Conservation (phyloP, 2,329 filamentous ascomycete species). For the Penicillium oxalicum region DNA sequence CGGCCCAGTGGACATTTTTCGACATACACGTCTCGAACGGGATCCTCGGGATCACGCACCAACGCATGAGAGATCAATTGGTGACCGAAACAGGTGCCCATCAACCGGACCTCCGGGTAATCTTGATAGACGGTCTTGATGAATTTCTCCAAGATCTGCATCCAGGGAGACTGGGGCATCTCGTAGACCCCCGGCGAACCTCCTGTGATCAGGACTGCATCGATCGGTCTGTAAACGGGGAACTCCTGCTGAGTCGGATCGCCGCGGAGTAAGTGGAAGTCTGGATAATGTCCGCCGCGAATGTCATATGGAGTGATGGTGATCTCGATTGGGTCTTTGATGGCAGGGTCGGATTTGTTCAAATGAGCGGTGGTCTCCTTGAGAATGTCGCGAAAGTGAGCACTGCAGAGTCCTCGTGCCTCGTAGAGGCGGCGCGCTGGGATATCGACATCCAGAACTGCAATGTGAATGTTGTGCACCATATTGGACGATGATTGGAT, state of each 20-base stretch:
- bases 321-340: conserved; percentile 15
- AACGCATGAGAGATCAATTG: conserved; percentile 24
- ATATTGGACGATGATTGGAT: conserved; percentile 5
- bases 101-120: conserved; percentile 27
- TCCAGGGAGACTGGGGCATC: conserved; percentile 25
- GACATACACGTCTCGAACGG: conserved; percentile 18
- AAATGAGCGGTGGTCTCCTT: conserved; percentile 19
- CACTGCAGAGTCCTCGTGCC: conserved; percentile 22
- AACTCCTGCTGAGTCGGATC: conserved; percentile 6
- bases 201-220: conserved; percentile 31
- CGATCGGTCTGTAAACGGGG: conserved; percentile 17
- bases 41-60: conserved; percentile 15
- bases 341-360: conserved; percentile 13
- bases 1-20: conserved; percentile 21
- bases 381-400: conserved; percentile 22
- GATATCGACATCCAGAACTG: conserved; percentile 23
- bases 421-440: conserved; percentile 22
- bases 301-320: conserved; percentile 22
- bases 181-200: conserved; percentile 26
- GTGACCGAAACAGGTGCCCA: conserved; percentile 34
- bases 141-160: conserved; percentile 22
- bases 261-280: conserved; percentile 18
- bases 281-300: conserved; percentile 22
- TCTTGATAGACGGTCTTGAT: conserved; percentile 21
- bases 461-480: conserved; percentile 22